phyloP scores from a whole-genome alignment of 805 yeast species.

The Wickerhamiella lipophila region DNA sequence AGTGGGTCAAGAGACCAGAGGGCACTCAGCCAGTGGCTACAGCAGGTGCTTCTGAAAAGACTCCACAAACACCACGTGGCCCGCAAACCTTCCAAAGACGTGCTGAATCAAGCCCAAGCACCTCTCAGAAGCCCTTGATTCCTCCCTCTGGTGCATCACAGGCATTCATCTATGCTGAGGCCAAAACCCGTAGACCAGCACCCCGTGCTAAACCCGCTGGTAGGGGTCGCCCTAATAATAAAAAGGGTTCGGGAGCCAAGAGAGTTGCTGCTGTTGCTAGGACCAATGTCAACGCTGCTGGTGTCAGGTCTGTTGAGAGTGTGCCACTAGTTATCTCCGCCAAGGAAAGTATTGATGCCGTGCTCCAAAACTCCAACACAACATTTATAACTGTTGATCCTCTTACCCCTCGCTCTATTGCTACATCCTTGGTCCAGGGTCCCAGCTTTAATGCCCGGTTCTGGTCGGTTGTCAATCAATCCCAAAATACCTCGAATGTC shows the following conservation, averaged over 20 bases:
- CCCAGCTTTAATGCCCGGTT: slow-evolving; percentile 20
- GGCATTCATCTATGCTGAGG: neutral
- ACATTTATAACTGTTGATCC: slow-evolving; percentile 7
- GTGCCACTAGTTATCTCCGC: slow-evolving; percentile 1
- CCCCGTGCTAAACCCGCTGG: neutral
- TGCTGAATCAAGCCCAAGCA: neutral
- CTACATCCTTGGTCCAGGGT: slow-evolving; percentile 9
- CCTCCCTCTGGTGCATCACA: neutral
- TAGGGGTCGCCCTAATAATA: neutral
- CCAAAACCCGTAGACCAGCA: neutral
- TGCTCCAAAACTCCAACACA: slow-evolving; percentile 14
- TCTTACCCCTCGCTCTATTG: slow-evolving; percentile 8
- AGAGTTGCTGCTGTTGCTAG: neutral
- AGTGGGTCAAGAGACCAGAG: neutral
- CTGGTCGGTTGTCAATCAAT: slow-evolving; percentile 16
- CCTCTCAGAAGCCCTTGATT: neutral
- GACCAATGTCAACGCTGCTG: neutral
- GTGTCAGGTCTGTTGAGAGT: neutral
- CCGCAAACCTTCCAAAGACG: neutral
- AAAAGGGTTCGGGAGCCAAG: neutral
- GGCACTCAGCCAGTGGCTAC: neutral
- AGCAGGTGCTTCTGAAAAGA: neutral
- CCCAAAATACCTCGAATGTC: neutral
- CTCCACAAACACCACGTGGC: neutral
- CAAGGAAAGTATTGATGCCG: slow-evolving; percentile 16